Conservation (phyloP, 208 protist genomes). For the Porcisia deanei region DNA sequence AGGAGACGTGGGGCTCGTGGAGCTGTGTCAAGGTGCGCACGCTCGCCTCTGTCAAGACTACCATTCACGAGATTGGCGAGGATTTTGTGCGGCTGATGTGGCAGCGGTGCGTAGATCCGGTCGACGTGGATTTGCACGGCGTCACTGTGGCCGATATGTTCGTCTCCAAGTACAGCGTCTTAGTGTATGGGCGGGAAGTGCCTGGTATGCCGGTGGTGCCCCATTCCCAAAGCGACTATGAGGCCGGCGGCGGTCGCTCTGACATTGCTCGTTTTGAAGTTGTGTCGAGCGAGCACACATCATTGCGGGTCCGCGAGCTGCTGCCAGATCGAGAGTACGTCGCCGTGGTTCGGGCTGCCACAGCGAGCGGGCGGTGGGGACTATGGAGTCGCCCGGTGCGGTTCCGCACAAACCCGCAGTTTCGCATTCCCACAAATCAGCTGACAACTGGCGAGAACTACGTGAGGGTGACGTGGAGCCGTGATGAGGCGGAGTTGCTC, state of each 20-base stretch:
- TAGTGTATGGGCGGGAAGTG: conserved; percentile 71
- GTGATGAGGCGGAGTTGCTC: conserved; percentile 39
- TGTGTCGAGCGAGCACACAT: conserved; percentile 84
- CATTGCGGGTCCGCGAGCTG: conserved; percentile 71
- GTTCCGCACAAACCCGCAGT: conserved; percentile 90
- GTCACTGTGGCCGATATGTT: conserved; percentile 61
- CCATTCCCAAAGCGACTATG: conserved; percentile 74
- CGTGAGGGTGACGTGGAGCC: conserved; percentile 83
- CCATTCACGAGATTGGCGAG: conserved; percentile 91
- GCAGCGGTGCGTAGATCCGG: conserved; percentile 48
- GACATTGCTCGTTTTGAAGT: conserved; percentile 58
- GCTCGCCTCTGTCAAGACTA: conserved; percentile 71
- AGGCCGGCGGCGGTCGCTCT: conserved; percentile 61
- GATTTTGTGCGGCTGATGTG: conserved; percentile 92
- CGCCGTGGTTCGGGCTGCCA: conserved; percentile 85
- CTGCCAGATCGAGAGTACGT: conserved; percentile 88
- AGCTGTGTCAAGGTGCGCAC: conserved; percentile 77
- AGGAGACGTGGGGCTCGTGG: conserved; percentile 89
- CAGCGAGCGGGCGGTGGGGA: conserved; percentile 81
- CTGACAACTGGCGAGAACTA: conserved; percentile 94
- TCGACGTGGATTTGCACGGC: conserved; percentile 29
- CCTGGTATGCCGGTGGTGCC: conserved; percentile 25
- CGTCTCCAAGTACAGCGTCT: conserved; percentile 78
- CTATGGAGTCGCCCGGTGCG: conserved; percentile 85
- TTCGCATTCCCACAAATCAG: conserved; percentile 83